Base-by-base conservation (phyloP, 352 stramenopile species). In the Pythium periplocum region DNA sequence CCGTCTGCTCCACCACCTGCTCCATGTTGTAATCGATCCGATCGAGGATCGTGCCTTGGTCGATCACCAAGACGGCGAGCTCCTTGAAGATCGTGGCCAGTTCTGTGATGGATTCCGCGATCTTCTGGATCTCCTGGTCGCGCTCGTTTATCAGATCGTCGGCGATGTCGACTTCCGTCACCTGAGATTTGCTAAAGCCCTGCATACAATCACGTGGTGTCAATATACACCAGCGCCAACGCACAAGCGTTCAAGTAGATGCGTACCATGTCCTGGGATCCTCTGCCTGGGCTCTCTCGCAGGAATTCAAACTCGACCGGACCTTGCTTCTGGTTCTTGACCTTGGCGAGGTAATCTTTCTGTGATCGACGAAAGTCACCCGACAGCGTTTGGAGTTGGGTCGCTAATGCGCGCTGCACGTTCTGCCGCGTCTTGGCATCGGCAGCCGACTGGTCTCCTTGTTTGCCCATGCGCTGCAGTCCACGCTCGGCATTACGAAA, bases 11-110 rank as follows among this genome's bases (percentile, higher is more conserved):
- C 33, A 99, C 96, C 38, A 99, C 97, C 53, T 99, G 93, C 69
- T 99, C 97, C 97, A 99, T 99, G 73, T 99, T 99, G 79, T 99
- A 99, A 78, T 99, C 98, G 71, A 99, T 99, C 35, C 98, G 91
- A 79, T 99, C 98, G 12, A 99, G 79, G 55, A 99, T 99, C 30
- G 98, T 99, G 54, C 97, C 97, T 71, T 99, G 97, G 74, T 99
- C 98, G 75, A 99, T 99, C 12, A 99, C 98, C 36, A 99, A 83
- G 46, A 99, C 96, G 0, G 96, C 96, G 7, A 99, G 76, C 74
- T 99, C 98, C 71, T 99, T 99, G 85, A 99, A 99, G 71, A 99
- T 99, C 49, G 91, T 90, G 38, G 96, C 96, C 12, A 99, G 73
- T 72, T 99, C 98, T 61, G 99, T 97, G 69, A 99, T 99, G 44